phyloP scores from a whole-genome alignment of 176 grass and related monocot genomes.

The Ensete glaucum region DNA sequence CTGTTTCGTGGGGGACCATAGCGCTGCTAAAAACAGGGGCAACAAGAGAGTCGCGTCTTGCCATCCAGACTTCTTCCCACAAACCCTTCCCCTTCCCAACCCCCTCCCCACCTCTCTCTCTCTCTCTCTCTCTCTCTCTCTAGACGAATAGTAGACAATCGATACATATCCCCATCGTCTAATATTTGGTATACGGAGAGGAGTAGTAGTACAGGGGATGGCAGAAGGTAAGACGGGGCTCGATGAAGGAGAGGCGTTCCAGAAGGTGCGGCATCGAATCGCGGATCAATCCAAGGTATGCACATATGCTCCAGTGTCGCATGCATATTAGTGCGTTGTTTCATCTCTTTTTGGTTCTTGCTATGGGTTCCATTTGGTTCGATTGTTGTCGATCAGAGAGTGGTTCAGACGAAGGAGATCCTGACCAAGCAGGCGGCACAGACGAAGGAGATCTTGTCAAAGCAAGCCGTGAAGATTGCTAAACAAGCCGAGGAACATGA shows the following conservation, averaged over 20 bases:
- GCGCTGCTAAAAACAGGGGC: too few relatives aligned
- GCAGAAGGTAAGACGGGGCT: neutral
- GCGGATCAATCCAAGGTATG: neutral
- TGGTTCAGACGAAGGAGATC: constrained; percentile 14
- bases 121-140: too few relatives aligned
- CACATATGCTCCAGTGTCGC: neutral
- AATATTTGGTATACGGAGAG: neutral
- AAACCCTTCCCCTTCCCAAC: too few relatives aligned
- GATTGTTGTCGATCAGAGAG: neutral
- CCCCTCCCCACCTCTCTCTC: too few relatives aligned
- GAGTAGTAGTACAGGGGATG: neutral
- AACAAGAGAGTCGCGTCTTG: too few relatives aligned
- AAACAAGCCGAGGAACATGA: constrained; percentile 88
- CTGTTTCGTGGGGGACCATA: too few relatives aligned
- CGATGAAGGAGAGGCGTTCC: neutral
- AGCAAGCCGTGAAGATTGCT: constrained; percentile 83
- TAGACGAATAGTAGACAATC: too few relatives aligned
- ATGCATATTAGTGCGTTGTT: too few relatives aligned
- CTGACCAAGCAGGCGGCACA: constrained; percentile 25
- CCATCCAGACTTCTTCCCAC: too few relatives aligned
- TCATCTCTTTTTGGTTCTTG: neutral
- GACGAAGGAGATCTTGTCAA: constrained; percentile 81
- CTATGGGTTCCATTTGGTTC: neutral
- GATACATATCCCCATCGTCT: too few relatives aligned
- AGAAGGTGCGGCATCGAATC: constrained; percentile 2